Percentiles rank a stretch among this genome's conserved stretches.
Conservation (phyloP, 495 filamentous ascomycete genomes). For the Glonium stellatum region DNA sequence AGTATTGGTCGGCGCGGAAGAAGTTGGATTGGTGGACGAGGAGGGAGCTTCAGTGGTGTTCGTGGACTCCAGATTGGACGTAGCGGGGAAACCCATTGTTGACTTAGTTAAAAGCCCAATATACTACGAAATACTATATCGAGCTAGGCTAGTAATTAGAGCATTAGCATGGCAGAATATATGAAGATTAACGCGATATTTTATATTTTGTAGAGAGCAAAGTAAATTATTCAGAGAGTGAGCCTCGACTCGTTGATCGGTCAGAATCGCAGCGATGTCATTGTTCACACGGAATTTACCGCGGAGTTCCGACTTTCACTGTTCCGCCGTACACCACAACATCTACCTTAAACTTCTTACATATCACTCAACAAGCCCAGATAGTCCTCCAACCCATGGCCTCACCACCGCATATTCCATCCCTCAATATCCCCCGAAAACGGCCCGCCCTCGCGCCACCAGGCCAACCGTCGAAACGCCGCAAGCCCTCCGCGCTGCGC, state of each 20-base stretch:
- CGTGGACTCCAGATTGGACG: background rate
- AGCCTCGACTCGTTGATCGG: background rate
- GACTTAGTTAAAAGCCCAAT: background rate
- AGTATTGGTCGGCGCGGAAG: background rate
- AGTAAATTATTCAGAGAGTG: background rate
- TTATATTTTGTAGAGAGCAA: background rate
- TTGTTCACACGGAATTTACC: background rate
- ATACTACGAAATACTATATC: background rate
- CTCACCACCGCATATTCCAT: conserved; percentile 51
- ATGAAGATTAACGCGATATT: background rate
- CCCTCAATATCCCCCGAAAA: conserved; percentile 52
- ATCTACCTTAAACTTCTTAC: background rate
- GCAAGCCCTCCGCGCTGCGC: conserved; percentile 63
- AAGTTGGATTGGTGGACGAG: background rate
- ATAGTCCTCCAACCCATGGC: conserved; percentile 44
- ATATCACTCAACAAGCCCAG: background rate
- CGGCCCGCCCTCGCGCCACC: conserved; percentile 45
- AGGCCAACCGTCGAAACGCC: conserved; percentile 42
- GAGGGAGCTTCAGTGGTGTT: background rate
- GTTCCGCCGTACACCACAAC: background rate
- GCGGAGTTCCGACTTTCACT: background rate
- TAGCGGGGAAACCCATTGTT: background rate
- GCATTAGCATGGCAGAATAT: background rate
- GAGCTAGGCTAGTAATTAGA: background rate
- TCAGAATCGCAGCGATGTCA: background rate